phyloP scores from a whole-genome alignment of 495 filamentous ascomycete genomes.

The Amorphotheca resinae region DNA sequence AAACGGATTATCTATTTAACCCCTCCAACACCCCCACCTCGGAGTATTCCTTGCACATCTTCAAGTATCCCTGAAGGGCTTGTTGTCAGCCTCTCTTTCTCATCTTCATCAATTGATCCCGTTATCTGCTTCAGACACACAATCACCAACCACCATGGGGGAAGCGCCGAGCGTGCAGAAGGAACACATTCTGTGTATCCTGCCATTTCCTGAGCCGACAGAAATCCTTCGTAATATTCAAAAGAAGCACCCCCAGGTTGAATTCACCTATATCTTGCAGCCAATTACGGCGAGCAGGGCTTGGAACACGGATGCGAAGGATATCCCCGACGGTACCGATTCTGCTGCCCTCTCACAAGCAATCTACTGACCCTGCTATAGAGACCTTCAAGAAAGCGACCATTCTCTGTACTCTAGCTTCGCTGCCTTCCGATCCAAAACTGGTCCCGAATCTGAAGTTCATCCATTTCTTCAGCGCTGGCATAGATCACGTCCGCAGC shows the following conservation, averaged over 20 bases:
- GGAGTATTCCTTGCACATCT: not conserved
- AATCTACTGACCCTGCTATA: not conserved
- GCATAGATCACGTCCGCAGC: constrained; percentile 52
- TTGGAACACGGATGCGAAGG: not conserved
- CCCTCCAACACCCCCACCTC: not conserved
- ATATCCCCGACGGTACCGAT: constrained; percentile 14
- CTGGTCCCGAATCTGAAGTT: constrained; percentile 48
- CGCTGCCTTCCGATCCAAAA: constrained; percentile 36
- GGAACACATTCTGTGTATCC: constrained; percentile 27
- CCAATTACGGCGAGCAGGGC: constrained; percentile 11
- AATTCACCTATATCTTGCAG: constrained; percentile 26
- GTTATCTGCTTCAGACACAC: no score
- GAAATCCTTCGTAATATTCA: constrained; percentile 30
- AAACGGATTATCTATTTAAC: not conserved
- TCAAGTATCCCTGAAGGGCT: not conserved
- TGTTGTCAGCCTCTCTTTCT: not conserved
- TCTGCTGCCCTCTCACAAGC: no score
- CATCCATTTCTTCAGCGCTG: constrained; percentile 66
- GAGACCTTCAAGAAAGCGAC: no score
- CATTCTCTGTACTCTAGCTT: constrained; percentile 45
- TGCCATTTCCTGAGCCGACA: constrained; percentile 31
- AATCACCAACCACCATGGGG: constrained; percentile 14
- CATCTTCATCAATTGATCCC: not conserved
- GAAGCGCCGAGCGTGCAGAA: constrained; percentile 9
- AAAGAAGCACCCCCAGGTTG: constrained; percentile 37